A percentile compares a stretch with the other conserved stretches of the same genome.
Evolutionary conservation across 805 yeast genomes (phyloP).

Genomic region (Candida michaelii): DNA sequence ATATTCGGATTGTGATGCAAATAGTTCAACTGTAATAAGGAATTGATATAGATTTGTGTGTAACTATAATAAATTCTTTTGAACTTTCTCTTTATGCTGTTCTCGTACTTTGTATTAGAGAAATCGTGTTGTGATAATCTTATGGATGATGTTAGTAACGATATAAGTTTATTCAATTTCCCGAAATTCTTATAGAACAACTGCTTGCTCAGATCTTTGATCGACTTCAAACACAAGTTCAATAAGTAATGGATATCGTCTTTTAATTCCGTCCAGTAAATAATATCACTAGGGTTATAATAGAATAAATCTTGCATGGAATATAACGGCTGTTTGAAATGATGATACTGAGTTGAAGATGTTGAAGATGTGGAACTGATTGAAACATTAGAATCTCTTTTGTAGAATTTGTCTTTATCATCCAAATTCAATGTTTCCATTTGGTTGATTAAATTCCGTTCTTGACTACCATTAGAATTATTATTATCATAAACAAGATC

Average conservation of each 20-base stretch:
- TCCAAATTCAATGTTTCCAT: conserved; percentile 1
- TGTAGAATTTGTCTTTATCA: conserved; percentile 18
- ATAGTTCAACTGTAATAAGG: conserved; percentile 55
- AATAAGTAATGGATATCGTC: conserved; percentile 49
- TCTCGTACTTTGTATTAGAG: conserved; percentile 45
- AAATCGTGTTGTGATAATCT: conserved; percentile 55
- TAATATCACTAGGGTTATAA: conserved; percentile 57
- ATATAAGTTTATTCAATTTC: conserved; percentile 51
- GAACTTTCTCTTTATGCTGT: conserved; percentile 48
- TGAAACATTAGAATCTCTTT: conserved; percentile 40
- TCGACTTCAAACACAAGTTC: conserved; percentile 49
- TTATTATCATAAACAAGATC: conserved; percentile 5
- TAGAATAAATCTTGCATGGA: conserved; percentile 49
- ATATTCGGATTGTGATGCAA: conserved; percentile 26
- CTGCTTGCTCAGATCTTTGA: conserved; percentile 50
- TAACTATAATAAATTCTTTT: conserved; percentile 54
- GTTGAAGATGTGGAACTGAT: conserved; percentile 18
- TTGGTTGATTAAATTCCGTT: not conserved
- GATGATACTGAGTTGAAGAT: conserved; percentile 33
- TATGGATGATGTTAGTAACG: conserved; percentile 53
- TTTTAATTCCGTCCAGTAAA: conserved; percentile 57
- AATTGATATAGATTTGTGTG: conserved; percentile 65
- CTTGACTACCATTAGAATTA: not conserved
- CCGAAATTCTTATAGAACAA: conserved; percentile 56
- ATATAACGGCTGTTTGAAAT: conserved; percentile 42